These are phyloP conservation scores for Leccinum arenicola DNA, from an alignment of 768 basidiomycete genomes.

Conservation along the genomic window DNA sequence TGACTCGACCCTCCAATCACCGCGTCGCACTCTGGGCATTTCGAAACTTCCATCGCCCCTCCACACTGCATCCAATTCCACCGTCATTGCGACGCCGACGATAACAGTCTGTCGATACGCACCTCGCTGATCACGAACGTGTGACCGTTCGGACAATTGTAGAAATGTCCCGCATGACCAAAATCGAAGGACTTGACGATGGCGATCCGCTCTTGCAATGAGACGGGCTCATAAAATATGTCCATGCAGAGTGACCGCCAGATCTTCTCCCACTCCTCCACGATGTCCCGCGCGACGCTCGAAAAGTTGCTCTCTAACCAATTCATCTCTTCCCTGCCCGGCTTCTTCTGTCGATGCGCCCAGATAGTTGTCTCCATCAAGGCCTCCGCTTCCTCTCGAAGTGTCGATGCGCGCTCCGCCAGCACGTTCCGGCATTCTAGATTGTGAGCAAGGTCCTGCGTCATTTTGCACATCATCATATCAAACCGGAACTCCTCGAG, in stretches of 20 bases:
- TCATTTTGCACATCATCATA: slow-evolving; percentile 32
- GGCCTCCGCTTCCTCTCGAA: slow-evolving; percentile 1
- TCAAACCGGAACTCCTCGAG: slow-evolving; percentile 53
- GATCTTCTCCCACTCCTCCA: slow-evolving; percentile 47
- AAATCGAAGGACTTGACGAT: slow-evolving; percentile 53
- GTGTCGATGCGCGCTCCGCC: slow-evolving; percentile 18
- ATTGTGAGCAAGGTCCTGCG: slow-evolving; percentile 12
- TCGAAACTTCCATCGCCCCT: slow-evolving; percentile 45
- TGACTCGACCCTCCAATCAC: slow-evolving; percentile 51
- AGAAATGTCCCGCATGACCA: slow-evolving; percentile 48
- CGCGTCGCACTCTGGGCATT: slow-evolving; percentile 58
- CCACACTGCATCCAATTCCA: slow-evolving; percentile 46
- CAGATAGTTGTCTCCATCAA: slow-evolving; percentile 3
- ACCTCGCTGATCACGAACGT: slow-evolving; percentile 59
- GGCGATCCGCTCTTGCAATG: slow-evolving; percentile 48
- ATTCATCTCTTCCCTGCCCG: slow-evolving; percentile 14
- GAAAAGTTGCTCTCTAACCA: slow-evolving; percentile 49
- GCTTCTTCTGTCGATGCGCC: slow-evolving; percentile 26
- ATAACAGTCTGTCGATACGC: neutral
- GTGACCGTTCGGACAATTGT: slow-evolving; percentile 58
- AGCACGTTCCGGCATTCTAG: slow-evolving; percentile 19
- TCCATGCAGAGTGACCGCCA: slow-evolving; percentile 37
- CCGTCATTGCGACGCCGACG: neutral
- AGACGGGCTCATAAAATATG: slow-evolving; percentile 51
- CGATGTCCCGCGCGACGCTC: slow-evolving; percentile 34